Conservation (phyloP, 2,329 filamentous ascomycete genomes). For the Fusarium sp. region DNA sequence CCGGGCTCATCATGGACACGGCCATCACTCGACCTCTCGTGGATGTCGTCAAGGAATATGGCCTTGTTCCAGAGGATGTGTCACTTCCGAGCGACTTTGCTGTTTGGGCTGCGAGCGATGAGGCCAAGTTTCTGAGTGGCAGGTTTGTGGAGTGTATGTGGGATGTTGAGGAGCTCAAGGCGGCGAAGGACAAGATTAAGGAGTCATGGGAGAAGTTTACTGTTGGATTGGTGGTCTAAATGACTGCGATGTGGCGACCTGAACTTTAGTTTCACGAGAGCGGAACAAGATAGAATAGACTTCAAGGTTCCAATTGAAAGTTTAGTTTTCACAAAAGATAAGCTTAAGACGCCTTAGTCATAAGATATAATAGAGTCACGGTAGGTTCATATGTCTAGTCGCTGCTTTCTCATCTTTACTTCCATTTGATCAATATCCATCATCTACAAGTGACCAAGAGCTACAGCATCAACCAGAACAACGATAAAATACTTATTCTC, state of each 20-base stretch:
- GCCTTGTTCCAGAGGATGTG: constrained; percentile 31
- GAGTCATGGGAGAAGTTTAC: constrained; percentile 32
- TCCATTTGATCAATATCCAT: neutral
- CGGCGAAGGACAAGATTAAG: constrained; percentile 47
- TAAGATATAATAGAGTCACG: neutral
- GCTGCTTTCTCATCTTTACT: neutral
- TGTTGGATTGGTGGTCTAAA: constrained; percentile 13
- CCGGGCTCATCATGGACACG: constrained; percentile 50
- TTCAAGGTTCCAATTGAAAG: neutral
- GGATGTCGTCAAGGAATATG: constrained; percentile 6
- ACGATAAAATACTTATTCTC: neutral
- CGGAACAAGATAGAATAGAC: too few species aligned
- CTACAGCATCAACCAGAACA: neutral
- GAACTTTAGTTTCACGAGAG: neutral
- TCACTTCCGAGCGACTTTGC: constrained; percentile 52
- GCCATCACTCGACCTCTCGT: constrained; percentile 35
- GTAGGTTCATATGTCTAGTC: neutral
- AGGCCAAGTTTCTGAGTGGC: constrained; percentile 57
- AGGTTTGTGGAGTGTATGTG: constrained; percentile 60
- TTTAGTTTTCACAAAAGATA: neutral
- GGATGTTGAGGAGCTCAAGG: constrained; percentile 61
- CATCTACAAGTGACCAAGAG: too few species aligned
- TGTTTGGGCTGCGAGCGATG: constrained; percentile 55
- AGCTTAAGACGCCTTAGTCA: neutral
- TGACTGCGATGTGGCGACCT: too few species aligned